Percentiles rank a stretch among this genome's conserved stretches.
These are phyloP conservation scores for Fusarium albosuccineum DNA, from an alignment of 2,329 filamentous ascomycete species.

Conservation along the genomic window DNA sequence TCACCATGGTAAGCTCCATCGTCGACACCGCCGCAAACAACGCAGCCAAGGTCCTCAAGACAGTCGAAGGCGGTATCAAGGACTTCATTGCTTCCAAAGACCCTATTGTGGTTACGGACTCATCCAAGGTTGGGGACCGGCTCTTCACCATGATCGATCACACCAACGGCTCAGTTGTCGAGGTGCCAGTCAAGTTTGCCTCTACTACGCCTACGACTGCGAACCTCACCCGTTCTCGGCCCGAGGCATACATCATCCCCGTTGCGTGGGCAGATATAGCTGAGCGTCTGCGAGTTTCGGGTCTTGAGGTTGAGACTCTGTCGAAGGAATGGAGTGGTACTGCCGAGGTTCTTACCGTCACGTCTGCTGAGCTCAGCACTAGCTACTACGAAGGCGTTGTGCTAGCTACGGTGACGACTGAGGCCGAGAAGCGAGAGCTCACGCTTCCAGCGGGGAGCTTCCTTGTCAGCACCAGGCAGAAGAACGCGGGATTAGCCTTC, in stretches of 20 bases:
- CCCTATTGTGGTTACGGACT: slow-evolving; percentile 49
- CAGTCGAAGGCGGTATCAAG: slow-evolving; percentile 42
- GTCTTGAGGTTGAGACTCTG: slow-evolving; percentile 45
- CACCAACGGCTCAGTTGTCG: slow-evolving; percentile 44
- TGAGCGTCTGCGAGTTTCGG: slow-evolving; percentile 42
- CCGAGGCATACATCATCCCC: slow-evolving; percentile 49
- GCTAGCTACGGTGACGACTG: slow-evolving; percentile 39
- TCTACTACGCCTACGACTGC: slow-evolving; percentile 46
- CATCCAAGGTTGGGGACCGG: slow-evolving; percentile 32
- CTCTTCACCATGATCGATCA: slow-evolving; percentile 46
- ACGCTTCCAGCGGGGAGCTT: slow-evolving; percentile 48
- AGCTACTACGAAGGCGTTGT: slow-evolving; percentile 48
- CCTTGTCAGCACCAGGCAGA: slow-evolving; percentile 49
- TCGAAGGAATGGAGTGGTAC: slow-evolving; percentile 38
- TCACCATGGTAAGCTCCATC: slow-evolving; percentile 46
- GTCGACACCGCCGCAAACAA: slow-evolving; percentile 49
- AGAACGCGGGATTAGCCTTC: slow-evolving; percentile 49
- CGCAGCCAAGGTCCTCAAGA: slow-evolving; percentile 43
- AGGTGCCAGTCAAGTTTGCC: slow-evolving; percentile 46
- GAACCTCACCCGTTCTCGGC: slow-evolving; percentile 48
- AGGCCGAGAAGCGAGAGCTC: slow-evolving; percentile 30
- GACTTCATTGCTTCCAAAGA: slow-evolving; percentile 47
- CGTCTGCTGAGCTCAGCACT: slow-evolving; percentile 31
- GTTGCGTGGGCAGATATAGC: slow-evolving; percentile 47
- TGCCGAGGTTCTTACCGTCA: slow-evolving; percentile 48